Conservation (phyloP, 2,329 filamentous ascomycete genomes). For the Beauveria pseudobassiana region DNA sequence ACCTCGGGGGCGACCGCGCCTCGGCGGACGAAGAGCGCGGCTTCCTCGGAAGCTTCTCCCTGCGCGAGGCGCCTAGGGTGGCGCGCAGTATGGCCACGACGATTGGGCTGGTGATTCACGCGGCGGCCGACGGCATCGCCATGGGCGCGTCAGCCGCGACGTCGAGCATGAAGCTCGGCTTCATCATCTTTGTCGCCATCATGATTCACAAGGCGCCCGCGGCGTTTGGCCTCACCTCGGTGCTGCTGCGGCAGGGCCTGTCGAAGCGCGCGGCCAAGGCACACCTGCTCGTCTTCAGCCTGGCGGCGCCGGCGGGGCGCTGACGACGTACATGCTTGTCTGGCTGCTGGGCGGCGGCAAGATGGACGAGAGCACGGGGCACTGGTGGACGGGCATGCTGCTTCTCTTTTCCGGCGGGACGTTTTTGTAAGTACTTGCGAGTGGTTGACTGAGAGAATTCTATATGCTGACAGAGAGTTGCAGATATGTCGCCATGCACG, state of each 20-base stretch:
- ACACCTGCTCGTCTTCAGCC: slow-evolving; percentile 83
- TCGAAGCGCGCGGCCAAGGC: slow-evolving; percentile 77
- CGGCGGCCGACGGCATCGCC: slow-evolving; percentile 89
- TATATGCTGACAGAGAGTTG: slow-evolving; percentile 13
- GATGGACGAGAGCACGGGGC: slow-evolving; percentile 52
- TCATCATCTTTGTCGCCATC: slow-evolving; percentile 92
- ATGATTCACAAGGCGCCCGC: slow-evolving; percentile 97
- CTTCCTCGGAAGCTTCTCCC: slow-evolving; percentile 44
- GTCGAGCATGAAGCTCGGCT: slow-evolving; percentile 65
- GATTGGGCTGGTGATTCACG: slow-evolving; percentile 90
- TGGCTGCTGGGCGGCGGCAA: slow-evolving; percentile 60
- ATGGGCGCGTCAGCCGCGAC: slow-evolving; percentile 82
- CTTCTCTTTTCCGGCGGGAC: slow-evolving; percentile 94
- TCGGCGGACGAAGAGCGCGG: slow-evolving; percentile 51
- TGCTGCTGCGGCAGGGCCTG: slow-evolving; percentile 83
- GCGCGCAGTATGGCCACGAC: slow-evolving; percentile 72
- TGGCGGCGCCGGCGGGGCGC: slow-evolving; percentile 79
- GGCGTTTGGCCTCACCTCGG: slow-evolving; percentile 86
- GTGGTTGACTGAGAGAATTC: neutral
- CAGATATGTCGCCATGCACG: slow-evolving; percentile 97
- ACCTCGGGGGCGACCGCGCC: slow-evolving; percentile 50
- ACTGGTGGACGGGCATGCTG: slow-evolving; percentile 88
- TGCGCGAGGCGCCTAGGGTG: slow-evolving; percentile 49
- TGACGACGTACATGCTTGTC: slow-evolving; percentile 75
- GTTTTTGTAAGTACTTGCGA: slow-evolving; percentile 62